Evolutionary conservation across 2,329 filamentous ascomycete genomes (phyloP).

Genomic region (Celoporthe dispersa): DNA sequence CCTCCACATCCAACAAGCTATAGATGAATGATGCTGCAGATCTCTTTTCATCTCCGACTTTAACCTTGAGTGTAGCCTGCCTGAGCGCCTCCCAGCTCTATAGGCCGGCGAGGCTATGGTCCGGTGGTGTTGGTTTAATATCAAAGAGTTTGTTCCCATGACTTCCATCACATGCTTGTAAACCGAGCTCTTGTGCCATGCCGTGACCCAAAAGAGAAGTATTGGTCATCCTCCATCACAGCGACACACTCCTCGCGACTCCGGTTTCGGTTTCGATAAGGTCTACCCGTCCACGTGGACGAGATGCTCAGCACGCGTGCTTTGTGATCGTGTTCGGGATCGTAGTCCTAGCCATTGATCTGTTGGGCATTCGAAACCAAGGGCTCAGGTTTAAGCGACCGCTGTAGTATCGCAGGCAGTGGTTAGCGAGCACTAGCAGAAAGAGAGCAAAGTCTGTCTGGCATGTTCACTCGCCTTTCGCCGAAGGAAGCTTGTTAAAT

Average conservation of each 20-base stretch:
- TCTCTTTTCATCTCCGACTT: background rate
- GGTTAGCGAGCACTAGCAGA: slow-evolving; percentile 14
- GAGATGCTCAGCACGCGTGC: background rate
- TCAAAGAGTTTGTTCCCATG: slow-evolving; percentile 2
- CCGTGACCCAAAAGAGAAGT: background rate
- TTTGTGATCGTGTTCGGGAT: background rate
- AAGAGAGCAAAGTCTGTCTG: background rate
- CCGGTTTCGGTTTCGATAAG: background rate
- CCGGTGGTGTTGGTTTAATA: background rate
- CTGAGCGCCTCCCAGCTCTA: background rate
- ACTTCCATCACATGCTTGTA: background rate
- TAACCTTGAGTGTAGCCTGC: background rate
- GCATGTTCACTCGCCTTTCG: slow-evolving; percentile 59
- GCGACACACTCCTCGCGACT: background rate
- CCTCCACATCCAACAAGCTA: slow-evolving; percentile 1
- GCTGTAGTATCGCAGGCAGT: slow-evolving; percentile 10
- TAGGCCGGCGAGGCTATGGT: background rate
- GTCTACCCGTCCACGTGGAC: background rate
- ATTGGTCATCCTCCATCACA: background rate
- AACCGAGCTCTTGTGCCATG: background rate
- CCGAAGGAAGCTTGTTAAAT: slow-evolving; percentile 85
- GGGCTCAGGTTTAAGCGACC: background rate
- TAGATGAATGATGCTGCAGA: background rate
- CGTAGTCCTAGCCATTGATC: background rate
- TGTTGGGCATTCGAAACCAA: background rate